phyloP scores from a whole-genome alignment of 129 eudicot genomes.

The Flaveria brownii region DNA sequence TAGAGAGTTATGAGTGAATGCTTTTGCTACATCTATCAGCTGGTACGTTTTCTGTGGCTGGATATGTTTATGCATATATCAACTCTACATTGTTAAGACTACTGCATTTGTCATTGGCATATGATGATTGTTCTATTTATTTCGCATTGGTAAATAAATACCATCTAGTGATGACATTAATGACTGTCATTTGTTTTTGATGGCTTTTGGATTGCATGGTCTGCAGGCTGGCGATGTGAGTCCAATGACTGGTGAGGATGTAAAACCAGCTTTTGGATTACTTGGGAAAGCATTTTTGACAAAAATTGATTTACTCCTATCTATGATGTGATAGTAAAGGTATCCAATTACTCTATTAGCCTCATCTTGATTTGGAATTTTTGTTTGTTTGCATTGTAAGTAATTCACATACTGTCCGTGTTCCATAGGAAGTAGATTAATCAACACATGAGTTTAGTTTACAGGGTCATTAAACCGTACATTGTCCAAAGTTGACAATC shows the following conservation, averaged over 20 bases:
- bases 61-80: too few species aligned
- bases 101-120: too few species aligned
- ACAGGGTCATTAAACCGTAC: constrained; percentile 75
- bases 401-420: not conserved
- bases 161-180: too few species aligned
- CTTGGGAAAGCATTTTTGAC: constrained; percentile 85
- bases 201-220: constrained; percentile 98
- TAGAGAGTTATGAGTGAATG: constrained; percentile 65
- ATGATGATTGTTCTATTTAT: too few species aligned
- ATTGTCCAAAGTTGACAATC: constrained; percentile 81
- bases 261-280: constrained; percentile 98
- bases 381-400: constrained; percentile 13
- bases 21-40: too few species aligned
- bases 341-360: constrained; percentile 29
- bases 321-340: constrained; percentile 88
- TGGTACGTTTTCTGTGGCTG: too few species aligned
- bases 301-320: constrained; percentile 87
- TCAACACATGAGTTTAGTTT: constrained; percentile 54
- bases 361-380: not conserved
- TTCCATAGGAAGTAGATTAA: constrained; percentile 75
- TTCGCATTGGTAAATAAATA: too few species aligned
- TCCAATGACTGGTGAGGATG: constrained; percentile 95
- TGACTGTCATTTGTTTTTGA: constrained; percentile 41
- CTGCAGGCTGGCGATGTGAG: constrained; percentile 98
- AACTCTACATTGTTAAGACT: too few species aligned